Evolutionary conservation across 169 alveolate genomes (phyloP).

Genomic region (Babesia gibsoni): DNA sequence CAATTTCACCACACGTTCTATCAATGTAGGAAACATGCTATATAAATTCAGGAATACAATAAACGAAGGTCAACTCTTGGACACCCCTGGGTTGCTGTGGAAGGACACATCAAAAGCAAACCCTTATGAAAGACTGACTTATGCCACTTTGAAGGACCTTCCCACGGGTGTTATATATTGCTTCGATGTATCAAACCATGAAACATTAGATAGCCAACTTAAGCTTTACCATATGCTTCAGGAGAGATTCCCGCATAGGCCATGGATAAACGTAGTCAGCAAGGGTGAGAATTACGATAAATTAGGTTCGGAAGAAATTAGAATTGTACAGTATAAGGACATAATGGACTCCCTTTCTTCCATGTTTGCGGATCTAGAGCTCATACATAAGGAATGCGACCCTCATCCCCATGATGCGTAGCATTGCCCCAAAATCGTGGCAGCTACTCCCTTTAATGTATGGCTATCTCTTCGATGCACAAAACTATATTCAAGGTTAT

Average conservation of each 20-base stretch:
- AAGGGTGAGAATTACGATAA: conserved; percentile 9
- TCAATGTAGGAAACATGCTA: conserved; percentile 21
- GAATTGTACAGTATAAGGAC: too few relatives aligned
- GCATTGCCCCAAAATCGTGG: too few relatives aligned
- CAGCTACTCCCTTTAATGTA: too few relatives aligned
- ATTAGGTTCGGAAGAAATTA: too few relatives aligned
- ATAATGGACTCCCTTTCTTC: too few relatives aligned
- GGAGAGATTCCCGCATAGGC: conserved; percentile 58
- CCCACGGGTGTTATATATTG: conserved; percentile 59
- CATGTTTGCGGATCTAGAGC: too few relatives aligned
- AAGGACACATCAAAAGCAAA: conserved; percentile 34
- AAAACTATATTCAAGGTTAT: too few relatives aligned
- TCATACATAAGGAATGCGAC: too few relatives aligned
- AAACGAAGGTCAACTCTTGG: conserved; percentile 54
- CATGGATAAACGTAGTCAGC: conserved; percentile 55
- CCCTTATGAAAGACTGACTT: conserved; percentile 60
- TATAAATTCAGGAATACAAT: conserved; percentile 38
- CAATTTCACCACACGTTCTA: conserved; percentile 58
- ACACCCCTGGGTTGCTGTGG: conserved; percentile 63
- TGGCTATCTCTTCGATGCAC: too few relatives aligned
- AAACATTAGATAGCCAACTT: conserved; percentile 31
- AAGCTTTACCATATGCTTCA: conserved; percentile 37
- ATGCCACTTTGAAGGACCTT: conserved; percentile 56
- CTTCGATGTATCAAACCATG: conserved; percentile 44
- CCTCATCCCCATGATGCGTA: too few relatives aligned